Base-by-base conservation (phyloP, 306 rosid genomes). In the Dryas octopetala region DNA sequence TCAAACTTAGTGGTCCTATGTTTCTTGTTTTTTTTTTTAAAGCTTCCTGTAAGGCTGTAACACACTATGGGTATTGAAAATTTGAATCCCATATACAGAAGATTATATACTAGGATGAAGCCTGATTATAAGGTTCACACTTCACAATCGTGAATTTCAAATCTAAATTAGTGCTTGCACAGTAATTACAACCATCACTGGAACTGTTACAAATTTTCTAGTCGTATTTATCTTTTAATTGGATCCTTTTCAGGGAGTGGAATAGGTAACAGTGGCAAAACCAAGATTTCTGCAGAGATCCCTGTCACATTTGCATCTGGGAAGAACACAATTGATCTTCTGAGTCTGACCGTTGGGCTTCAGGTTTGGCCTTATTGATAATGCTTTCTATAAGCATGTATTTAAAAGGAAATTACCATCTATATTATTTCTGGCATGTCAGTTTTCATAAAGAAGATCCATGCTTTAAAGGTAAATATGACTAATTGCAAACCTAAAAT, bases 271-370 rank as follows among this genome's bases (percentile, higher is more conserved):
- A 58, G 68, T 54, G 81, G 48, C 70, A 81, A 87, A 5, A 17
- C 79, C 65, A 88, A 78, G 74, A 85, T 95, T 66, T 55, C 84
- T 2, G 66, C 73, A 73, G 96, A 89, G 38, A 79, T 90, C 51
- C 95, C 96, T 44, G 32, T 90, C 71, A 67, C 88, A 47, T 78
- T 91, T 73, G 87, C 67, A 59, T 57, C 80, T 12, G 96, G 97
- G 72, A 91, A 82, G 74, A 95, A 95, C 83, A 82, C 80, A 51
- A 83, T 95, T 68, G 97, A 90, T 87, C 92, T 95, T 73, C 83
- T 95, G 68, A 95, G 98, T 88, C 62, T 91, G 79, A 95, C 98
- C 10, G 96, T 95, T 68, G 98, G 98, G 77, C 93, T 95, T 79
- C 93, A 91, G 98, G 98, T 95, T 83, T 51, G 62, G 53, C 55